These are phyloP conservation scores for Pseudogymnoascus sp. DNA, from an alignment of 2,329 filamentous ascomycete species.

Conservation along the genomic window DNA sequence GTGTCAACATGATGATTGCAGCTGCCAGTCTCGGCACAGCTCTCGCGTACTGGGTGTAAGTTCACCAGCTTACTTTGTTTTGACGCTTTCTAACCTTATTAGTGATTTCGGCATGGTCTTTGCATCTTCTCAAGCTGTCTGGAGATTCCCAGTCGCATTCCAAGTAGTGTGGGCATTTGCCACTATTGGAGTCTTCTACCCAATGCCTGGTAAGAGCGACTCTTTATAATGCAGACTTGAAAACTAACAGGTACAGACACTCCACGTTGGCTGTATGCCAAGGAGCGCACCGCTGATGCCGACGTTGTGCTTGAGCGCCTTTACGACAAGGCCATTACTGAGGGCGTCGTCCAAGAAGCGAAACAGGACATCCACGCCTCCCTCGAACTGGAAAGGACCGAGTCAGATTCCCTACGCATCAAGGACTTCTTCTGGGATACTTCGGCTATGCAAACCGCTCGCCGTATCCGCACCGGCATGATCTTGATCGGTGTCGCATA, in stretches of 20 bases:
- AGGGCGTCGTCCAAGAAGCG: constrained; percentile 1
- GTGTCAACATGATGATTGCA: constrained; percentile 29
- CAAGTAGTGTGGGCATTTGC: constrained; percentile 28
- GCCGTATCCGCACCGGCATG: constrained; percentile 2
- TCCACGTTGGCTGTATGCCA: constrained; percentile 30
- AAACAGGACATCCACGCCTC: constrained; percentile 1
- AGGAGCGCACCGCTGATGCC: constrained; percentile 12
- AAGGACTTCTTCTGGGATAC: constrained; percentile 11
- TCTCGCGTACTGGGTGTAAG: constrained; percentile 32
- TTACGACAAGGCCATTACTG: neutral
- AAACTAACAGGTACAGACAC: constrained; percentile 21
- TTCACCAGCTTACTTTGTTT: constrained; percentile 24
- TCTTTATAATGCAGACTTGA: constrained; percentile 13
- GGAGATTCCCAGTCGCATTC: constrained; percentile 31
- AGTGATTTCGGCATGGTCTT: constrained; percentile 30
- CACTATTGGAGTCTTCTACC: constrained; percentile 22
- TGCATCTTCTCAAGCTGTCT: constrained; percentile 27
- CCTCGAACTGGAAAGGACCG: constrained; percentile 2
- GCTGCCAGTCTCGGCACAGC: constrained; percentile 26
- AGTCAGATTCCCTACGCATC: neutral
- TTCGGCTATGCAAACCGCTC: neutral
- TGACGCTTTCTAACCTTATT: constrained; percentile 22
- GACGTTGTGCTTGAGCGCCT: neutral
- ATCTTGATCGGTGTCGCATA: constrained; percentile 10
- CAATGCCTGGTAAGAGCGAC: constrained; percentile 9